Evolutionary conservation across 1,284 basidiomycete species (phyloP), one percentile per base, ranked within the genome.

Genomic region (Leccinum fuscescens): DNA sequence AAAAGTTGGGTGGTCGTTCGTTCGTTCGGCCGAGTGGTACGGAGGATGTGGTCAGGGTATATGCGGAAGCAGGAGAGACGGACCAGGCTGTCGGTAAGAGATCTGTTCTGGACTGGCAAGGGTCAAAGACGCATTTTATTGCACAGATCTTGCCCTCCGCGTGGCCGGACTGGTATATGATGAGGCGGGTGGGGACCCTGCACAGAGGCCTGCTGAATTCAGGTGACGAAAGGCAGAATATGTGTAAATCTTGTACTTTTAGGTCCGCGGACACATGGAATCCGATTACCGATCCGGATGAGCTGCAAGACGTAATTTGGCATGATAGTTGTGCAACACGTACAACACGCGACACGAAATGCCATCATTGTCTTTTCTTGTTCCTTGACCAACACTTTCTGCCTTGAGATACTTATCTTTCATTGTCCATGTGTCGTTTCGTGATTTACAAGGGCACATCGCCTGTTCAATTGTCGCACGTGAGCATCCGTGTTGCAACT

Each of bases 11-110:
- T 35, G 97, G 96, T 1, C 84, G 97, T 53, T 86, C 91, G 27
- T 99, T 99, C 74, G 96, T 99, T 12, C 79, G 97, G 61, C 97
- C 97, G 1, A 97, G 94, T 76, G 97, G 97, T 11, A 99, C 97
- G 17, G 97, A 99, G 74, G 96, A 99, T 72, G 96, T 97, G 50
- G 97, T 99, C 11, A 84, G 97, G 63, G 96, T 99, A 7, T 99
- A 99, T 72, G 97, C 96, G 1, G 97, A 99, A 76, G 95, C 96
- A 2, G 82, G 80, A 44, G 80, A 86, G 48, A 83, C 83, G 58
- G 77, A 84, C 14, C 88, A 92, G 65, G 91, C 92, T 15, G 93
- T 96, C 72, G 90, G 94, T 95, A 65, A 73, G 88, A 56, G 78
- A 20, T 24, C 15, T 49, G 57, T 5, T 37, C 39, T 58, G 17